A percentile compares a stretch with the other conserved stretches of the same genome.
Conservation (phyloP, 139 green algal species). For the Coelastrella sp. region DNA sequence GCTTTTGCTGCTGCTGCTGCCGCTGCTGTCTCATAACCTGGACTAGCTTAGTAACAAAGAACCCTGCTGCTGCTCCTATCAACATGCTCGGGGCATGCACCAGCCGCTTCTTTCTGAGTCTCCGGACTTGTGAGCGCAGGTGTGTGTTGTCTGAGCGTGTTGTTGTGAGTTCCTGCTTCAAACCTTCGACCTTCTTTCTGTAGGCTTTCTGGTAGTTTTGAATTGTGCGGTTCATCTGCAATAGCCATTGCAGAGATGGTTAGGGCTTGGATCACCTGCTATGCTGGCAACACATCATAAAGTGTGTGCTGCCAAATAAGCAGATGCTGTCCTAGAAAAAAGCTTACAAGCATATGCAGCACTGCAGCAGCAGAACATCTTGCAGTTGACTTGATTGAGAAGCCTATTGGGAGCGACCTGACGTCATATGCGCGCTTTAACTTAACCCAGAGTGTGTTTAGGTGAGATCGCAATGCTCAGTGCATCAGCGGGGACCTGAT, state of each 20-base stretch:
- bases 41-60: slow-evolving; percentile 17
- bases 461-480: no score
- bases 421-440: no score
- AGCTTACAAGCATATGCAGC: no score
- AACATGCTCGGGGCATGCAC: slow-evolving; percentile 47
- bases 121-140: slow-evolving; percentile 49
- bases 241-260: no score
- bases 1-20: slow-evolving; percentile 3
- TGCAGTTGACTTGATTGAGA: no score
- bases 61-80: slow-evolving; percentile 30
- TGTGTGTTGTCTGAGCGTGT: slow-evolving; percentile 50
- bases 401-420: no score
- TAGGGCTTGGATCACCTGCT: neutral
- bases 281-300: no score
- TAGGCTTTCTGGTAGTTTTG: slow-evolving; percentile 76
- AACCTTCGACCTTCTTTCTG: slow-evolving; percentile 69
- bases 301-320: no score
- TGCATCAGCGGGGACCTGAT: no score
- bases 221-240: slow-evolving; percentile 70
- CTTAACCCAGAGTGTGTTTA: no score
- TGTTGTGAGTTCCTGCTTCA: slow-evolving; percentile 56
- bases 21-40: neutral
- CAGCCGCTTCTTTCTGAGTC: slow-evolving; percentile 37
- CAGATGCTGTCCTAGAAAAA: no score
- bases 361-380: no score